Evolutionary conservation across 2,329 filamentous ascomycete species (phyloP).

Genomic region (Lecanoromycetidae sp.): DNA sequence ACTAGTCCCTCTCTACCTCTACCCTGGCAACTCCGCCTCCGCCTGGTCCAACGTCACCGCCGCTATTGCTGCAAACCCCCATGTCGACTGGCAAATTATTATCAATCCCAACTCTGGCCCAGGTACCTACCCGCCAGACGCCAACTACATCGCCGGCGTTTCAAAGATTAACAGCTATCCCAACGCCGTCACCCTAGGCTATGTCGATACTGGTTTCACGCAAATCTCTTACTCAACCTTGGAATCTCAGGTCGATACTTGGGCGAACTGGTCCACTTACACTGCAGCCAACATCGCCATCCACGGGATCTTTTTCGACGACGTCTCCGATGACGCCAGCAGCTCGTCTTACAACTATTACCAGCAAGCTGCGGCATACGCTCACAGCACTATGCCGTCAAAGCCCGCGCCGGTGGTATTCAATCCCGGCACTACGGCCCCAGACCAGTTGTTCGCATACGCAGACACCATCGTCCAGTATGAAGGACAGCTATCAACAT

Average conservation of each 20-base stretch:
- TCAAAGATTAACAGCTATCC: constrained; percentile 27
- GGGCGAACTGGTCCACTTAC: constrained; percentile 26
- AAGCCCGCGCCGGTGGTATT: constrained; percentile 1
- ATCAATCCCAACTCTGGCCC: constrained; percentile 24
- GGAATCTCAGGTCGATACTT: constrained; percentile 26
- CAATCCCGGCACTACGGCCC: constrained; percentile 10
- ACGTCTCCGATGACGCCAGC: constrained; percentile 17
- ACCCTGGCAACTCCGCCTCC: constrained; percentile 6
- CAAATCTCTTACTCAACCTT: constrained; percentile 24
- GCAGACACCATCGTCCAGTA: constrained; percentile 13
- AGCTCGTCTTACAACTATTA: constrained; percentile 4
- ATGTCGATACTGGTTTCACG: constrained; percentile 30
- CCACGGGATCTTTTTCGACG: constrained; percentile 32
- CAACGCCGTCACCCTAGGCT: constrained; percentile 32
- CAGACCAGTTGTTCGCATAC: constrained; percentile 6
- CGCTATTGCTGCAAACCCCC: constrained; percentile 19
- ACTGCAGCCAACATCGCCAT: constrained; percentile 22
- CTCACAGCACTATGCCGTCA: neutral
- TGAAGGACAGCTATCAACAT: neutral
- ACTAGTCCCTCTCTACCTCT: constrained; percentile 14
- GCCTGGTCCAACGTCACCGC: constrained; percentile 12
- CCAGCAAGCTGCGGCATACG: neutral
- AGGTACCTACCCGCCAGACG: constrained; percentile 22
- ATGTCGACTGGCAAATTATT: constrained; percentile 24
- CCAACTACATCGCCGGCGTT: constrained; percentile 28